Conservation (phyloP, 257 asterid species). For the Mitragyna speciosa region DNA sequence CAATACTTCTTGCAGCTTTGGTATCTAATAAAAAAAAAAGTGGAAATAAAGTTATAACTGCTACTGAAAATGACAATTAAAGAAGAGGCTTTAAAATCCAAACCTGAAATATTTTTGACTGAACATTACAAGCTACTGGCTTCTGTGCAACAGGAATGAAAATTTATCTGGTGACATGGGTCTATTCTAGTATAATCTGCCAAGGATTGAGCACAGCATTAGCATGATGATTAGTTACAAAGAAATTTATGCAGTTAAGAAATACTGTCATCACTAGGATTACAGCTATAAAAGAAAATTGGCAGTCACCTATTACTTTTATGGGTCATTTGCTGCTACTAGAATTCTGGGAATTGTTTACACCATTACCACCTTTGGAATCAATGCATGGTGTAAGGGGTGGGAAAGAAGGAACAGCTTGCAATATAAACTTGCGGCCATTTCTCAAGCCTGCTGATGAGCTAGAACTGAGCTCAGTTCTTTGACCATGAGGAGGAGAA, state of each 20-base stretch:
- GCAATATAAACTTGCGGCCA: slow-evolving; percentile 59
- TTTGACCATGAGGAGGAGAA: slow-evolving; percentile 63
- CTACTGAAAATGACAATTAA: neutral
- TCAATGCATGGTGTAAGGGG: slow-evolving; percentile 51
- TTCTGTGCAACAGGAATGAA: slow-evolving; percentile 9
- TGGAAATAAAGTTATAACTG: neutral
- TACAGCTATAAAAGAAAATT: neutral
- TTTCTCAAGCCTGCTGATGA: slow-evolving; percentile 47
- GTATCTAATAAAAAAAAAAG: neutral
- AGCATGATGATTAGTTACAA: neutral
- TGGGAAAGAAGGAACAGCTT: slow-evolving; percentile 58
- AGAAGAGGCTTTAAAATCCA: neutral
- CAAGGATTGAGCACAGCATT: neutral
- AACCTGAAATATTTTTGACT: neutral
- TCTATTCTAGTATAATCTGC: slow-evolving; percentile 7
- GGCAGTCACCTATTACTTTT: neutral
- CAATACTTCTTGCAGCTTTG: neutral
- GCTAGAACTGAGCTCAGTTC: slow-evolving; percentile 34
- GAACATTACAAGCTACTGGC: neutral
- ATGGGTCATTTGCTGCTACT: slow-evolving; percentile 31
- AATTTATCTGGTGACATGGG: neutral
- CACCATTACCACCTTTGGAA: slow-evolving; percentile 28
- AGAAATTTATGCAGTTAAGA: neutral
- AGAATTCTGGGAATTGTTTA: slow-evolving; percentile 30
- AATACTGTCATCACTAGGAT: neutral